A percentile compares a stretch with the other conserved stretches of the same genome.
Evolutionary conservation across 305 asterid genomes (phyloP).

Genomic region (Fraxinus platypoda): DNA sequence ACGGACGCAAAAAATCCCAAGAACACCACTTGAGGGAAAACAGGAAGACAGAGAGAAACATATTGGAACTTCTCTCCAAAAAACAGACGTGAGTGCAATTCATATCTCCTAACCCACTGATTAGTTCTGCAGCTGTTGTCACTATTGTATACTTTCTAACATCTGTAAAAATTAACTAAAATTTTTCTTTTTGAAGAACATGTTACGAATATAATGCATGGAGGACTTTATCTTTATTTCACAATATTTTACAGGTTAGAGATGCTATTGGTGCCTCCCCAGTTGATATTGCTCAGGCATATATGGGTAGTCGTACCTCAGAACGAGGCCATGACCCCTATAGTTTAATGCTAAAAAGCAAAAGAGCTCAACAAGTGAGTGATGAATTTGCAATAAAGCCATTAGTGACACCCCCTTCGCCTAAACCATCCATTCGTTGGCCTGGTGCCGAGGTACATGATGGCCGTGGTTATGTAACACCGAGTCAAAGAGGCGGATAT

Average conservation of each 20-base stretch:
- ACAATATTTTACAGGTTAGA: constrained; percentile 53
- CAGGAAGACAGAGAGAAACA: neutral
- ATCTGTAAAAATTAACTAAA: neutral
- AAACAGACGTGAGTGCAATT: neutral
- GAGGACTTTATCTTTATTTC: constrained; percentile 10
- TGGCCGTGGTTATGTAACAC: constrained; percentile 52
- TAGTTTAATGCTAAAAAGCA: constrained; percentile 33
- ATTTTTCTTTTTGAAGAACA: neutral
- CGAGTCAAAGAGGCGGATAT: constrained; percentile 57
- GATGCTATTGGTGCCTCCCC: constrained; percentile 81
- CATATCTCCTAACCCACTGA: neutral
- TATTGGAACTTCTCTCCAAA: neutral
- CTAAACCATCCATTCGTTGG: constrained; percentile 71
- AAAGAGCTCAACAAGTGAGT: constrained; percentile 30
- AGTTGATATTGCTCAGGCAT: constrained; percentile 87
- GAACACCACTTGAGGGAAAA: neutral
- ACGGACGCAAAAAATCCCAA: neutral
- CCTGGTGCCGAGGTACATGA: constrained; percentile 70
- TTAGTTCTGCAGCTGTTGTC: neutral
- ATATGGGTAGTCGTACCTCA: constrained; percentile 70
- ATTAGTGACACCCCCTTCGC: constrained; percentile 51
- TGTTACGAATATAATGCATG: neutral
- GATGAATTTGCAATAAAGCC: constrained; percentile 46
- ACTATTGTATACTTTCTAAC: neutral
- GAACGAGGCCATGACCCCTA: constrained; percentile 47